Base-by-base conservation (phyloP, 805 yeast species). In the Scheffersomyces stipitis region DNA sequence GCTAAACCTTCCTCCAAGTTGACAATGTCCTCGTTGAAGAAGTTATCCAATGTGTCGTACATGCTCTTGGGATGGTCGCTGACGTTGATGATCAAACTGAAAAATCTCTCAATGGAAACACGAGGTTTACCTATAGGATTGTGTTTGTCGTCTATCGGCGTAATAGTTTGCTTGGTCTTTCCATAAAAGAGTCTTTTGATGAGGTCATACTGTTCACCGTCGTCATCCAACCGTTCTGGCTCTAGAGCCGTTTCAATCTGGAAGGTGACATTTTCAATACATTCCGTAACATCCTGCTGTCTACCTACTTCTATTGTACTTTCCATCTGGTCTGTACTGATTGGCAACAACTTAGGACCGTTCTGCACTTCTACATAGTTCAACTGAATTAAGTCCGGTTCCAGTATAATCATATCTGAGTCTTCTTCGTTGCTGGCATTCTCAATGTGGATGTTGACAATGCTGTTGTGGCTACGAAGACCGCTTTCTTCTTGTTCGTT, bases 251-350 rank as follows among this genome's bases (percentile, higher is more conserved):
- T 86, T 56, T 91, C 97, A 26, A 93, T 66, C 58, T 91, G 98
- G 45, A 83, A 86, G 10, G 90, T 70, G 5, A 93, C 97, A 58
- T 93, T 93, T 37, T 90, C 95, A 52, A 91, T 89, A 60, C 98
- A 91, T 57, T 93, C 99, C 0, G 97, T 89, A 14, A 93, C 98
- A 66, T 93, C 99, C 58, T 93, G 99, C 57, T 93, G 99, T 46
- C 95, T 72, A 2, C 96, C 96, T 52, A 82, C 70, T 53, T 86
- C 90, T 36, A 83, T 69, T 0, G 93, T 81, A 49, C 81, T 76
- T 39, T 80, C 89, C 61, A 84, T 74, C 51, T 83, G 88, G 43
- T 81, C 86, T 3, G 78, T 63, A 41, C 73, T 67, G 10, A 76
- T 76, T 26, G 55, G 60, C 28, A 64, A 46, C 18, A 64, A 36